Evolutionary conservation across 2,329 filamentous ascomycete species (phyloP), one percentile per base, ranked within the genome.

Genomic region (Aspergillus niger): DNA sequence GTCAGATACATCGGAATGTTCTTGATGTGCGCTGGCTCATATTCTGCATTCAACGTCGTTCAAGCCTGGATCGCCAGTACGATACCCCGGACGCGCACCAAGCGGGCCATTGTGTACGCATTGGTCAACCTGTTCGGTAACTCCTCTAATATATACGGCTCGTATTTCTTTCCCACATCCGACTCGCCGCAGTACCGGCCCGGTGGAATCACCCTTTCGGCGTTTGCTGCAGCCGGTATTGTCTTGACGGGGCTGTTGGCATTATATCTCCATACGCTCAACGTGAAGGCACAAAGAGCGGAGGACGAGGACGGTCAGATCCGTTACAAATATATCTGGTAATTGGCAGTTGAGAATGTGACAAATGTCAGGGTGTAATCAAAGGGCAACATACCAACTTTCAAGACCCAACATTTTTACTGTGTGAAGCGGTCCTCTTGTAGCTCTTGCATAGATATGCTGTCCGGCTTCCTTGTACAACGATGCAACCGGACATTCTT

Each of bases 1-100:
- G 64, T 65, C 6, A 58, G 63, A 5, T 67, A 65, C 10, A 50
- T 59, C 4, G 66, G 64, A 1, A 67, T 68, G 65, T 68, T 67
- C 8, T 39, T 68, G 10, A 67, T 67, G 66, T 67, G 66, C 44
- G 59, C 63, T 1, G 65, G 64, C 0, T 66, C 64, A 3, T 67
- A 65, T 24, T 65, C 65, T 3, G 64, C 66, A 1, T 68, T 67
- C 48, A 68, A 65, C 17, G 65, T 67, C 4, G 65, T 68, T 1
- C 66, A 64, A 24, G 65, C 63, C 0, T 67, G 65, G 64, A 65
- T 66, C n/a, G 64, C 65, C n/a, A 68, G 65, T 38, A 67, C 65
- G n/a, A 63, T 65, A 7, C 65, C 66, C 2, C 63, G 66, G 1
- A 67, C 66, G 1, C 47, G 63, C n/a, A 67, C 65, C 5, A 68